These are phyloP conservation scores for Hemisphaericaspora xylanilytica DNA, from an alignment of 1,139 yeast genomes.

Conservation along the genomic window DNA sequence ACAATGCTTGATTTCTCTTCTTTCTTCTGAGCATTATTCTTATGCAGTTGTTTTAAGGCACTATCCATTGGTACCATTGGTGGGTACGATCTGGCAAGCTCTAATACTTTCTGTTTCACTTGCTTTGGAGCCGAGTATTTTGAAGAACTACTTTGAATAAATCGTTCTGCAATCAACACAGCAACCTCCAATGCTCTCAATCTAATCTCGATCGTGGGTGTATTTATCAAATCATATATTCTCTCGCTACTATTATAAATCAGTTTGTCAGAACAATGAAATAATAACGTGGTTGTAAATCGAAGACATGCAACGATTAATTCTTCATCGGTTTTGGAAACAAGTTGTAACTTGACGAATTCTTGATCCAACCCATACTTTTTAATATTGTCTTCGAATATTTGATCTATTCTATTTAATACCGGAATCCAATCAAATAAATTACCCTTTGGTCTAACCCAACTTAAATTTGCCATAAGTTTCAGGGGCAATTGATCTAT, in stretches of 20 bases:
- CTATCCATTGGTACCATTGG: slow-evolving; percentile 47
- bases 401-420: slow-evolving; percentile 69
- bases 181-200: slow-evolving; percentile 65
- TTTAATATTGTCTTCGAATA: slow-evolving; percentile 52
- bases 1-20: slow-evolving; percentile 25
- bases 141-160: slow-evolving; percentile 41
- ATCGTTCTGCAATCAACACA: slow-evolving; percentile 59
- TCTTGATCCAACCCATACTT: slow-evolving; percentile 55
- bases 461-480: slow-evolving; percentile 31
- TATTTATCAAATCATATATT: slow-evolving; percentile 57
- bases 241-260: slow-evolving; percentile 68
- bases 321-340: slow-evolving; percentile 45
- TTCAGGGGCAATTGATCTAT: slow-evolving; percentile 30
- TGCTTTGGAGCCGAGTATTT: slow-evolving; percentile 44
- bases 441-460: slow-evolving; percentile 75
- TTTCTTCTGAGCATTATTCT: slow-evolving; percentile 14
- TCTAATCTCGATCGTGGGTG: slow-evolving; percentile 59
- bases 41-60: slow-evolving; percentile 14
- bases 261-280: slow-evolving; percentile 65
- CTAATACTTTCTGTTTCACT: slow-evolving; percentile 45
- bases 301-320: slow-evolving; percentile 53
- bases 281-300: slow-evolving; percentile 64
- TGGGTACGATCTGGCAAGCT: slow-evolving; percentile 57
- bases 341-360: slow-evolving; percentile 43
- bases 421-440: slow-evolving; percentile 75